Evolutionary conservation across 2,329 filamentous ascomycete genomes (phyloP).

Genomic region (Gyromitra esculenta): DNA sequence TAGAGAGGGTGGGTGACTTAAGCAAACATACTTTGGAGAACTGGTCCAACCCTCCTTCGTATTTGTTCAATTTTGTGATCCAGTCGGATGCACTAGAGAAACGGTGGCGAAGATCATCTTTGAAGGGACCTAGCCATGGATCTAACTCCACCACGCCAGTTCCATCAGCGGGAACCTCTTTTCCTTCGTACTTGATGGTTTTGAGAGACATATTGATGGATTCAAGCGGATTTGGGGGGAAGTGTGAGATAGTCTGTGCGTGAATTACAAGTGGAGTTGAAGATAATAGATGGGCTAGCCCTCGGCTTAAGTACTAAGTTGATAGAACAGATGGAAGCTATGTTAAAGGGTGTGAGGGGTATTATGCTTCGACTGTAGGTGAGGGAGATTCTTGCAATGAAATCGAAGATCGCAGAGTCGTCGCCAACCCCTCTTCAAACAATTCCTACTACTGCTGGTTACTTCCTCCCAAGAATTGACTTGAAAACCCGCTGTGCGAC

Average conservation of each 20-base stretch:
- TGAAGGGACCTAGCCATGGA: constrained; percentile 88
- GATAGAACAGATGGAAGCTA: constrained; percentile 33
- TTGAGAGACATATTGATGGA: constrained; percentile 47
- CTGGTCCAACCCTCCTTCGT: constrained; percentile 88
- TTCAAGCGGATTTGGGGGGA: constrained; percentile 22
- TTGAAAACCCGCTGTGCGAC: constrained; percentile 44
- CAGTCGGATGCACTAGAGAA: constrained; percentile 83
- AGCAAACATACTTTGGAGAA: constrained; percentile 76
- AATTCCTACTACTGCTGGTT: constrained; percentile 37
- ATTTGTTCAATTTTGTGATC: constrained; percentile 83
- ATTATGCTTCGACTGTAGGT: constrained; percentile 41
- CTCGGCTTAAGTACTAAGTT: constrained; percentile 44
- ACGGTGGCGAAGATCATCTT: constrained; percentile 77
- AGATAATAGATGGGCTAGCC: constrained; percentile 33
- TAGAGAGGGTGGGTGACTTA: neutral
- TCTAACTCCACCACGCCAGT: constrained; percentile 87
- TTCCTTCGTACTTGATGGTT: constrained; percentile 48
- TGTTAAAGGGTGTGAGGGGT: constrained; percentile 48
- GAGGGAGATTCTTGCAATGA: constrained; percentile 45
- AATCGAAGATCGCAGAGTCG: constrained; percentile 44
- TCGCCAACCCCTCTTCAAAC: constrained; percentile 41
- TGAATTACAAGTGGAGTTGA: constrained; percentile 42
- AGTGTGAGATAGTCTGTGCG: constrained; percentile 34
- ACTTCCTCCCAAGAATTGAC: constrained; percentile 38
- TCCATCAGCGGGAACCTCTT: constrained; percentile 54